These are phyloP conservation scores for Gelatoporia subvermispora DNA, from an alignment of 768 basidiomycete species.

Conservation along the genomic window DNA sequence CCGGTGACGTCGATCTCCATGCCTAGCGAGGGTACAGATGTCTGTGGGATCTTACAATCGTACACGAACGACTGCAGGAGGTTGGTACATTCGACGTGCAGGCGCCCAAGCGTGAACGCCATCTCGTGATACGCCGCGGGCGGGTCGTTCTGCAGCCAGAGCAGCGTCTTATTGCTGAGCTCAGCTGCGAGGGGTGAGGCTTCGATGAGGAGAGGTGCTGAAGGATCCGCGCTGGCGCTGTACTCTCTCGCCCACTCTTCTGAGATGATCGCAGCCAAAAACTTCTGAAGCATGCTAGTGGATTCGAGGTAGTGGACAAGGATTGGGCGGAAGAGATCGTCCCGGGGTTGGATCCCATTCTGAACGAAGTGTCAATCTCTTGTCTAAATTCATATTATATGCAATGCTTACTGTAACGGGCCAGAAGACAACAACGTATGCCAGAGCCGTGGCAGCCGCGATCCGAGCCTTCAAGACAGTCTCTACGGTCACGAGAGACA, in stretches of 20 bases:
- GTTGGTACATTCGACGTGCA: conserved; percentile 72
- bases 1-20: conserved; percentile 73
- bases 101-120: conserved; percentile 72
- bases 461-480: conserved; percentile 75
- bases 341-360: conserved; percentile 29
- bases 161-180: conserved; percentile 62
- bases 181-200: conserved; percentile 56
- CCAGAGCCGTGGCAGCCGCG: conserved; percentile 72
- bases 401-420: conserved; percentile 45
- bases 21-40: conserved; percentile 75
- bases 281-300: conserved; percentile 86
- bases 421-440: conserved; percentile 66
- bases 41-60: conserved; percentile 84
- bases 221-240: conserved; percentile 27
- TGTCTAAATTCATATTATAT: not conserved
- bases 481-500: conserved; percentile 75
- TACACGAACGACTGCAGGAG: conserved; percentile 77
- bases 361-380: too few relatives aligned
- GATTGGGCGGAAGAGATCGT: conserved; percentile 69
- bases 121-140: conserved; percentile 90
- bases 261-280: conserved; percentile 77
- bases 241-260: conserved; percentile 86
- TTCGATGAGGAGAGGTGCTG: conserved; percentile 44
- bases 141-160: conserved; percentile 68
- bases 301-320: conserved; percentile 80